These are phyloP conservation scores for Ramaria sp. DNA, from an alignment of 768 basidiomycete species.

Conservation along the genomic window DNA sequence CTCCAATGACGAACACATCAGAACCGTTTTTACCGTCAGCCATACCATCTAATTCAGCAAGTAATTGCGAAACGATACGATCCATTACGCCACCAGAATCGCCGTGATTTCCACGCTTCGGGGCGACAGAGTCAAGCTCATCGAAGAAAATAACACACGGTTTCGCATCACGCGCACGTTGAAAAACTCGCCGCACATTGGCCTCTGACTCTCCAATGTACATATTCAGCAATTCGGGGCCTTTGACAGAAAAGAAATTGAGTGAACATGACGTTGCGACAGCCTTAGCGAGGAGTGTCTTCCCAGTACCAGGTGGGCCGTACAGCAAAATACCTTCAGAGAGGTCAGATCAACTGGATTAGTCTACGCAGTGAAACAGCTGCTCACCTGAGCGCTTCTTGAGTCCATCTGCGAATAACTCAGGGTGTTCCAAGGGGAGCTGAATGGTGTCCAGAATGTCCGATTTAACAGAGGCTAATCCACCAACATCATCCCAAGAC, in stretches of 20 bases:
- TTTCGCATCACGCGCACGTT: slow-evolving; percentile 80
- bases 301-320: slow-evolving; percentile 93
- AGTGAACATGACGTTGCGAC: slow-evolving; percentile 91
- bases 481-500: slow-evolving; percentile 96
- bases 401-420: slow-evolving; percentile 79
- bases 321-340: slow-evolving; percentile 74
- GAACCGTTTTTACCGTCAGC: slow-evolving; percentile 43
- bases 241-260: slow-evolving; percentile 97
- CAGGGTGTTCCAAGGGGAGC: slow-evolving; percentile 81
- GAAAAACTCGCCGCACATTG: slow-evolving; percentile 89
- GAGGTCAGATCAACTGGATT: neutral
- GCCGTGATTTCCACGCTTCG: slow-evolving; percentile 88
- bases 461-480: slow-evolving; percentile 72
- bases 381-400: slow-evolving; percentile 87
- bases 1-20: slow-evolving; percentile 90
- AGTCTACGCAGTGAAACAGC: neutral
- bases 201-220: slow-evolving; percentile 98
- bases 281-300: slow-evolving; percentile 90
- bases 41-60: slow-evolving; percentile 93
- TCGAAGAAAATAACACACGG: slow-evolving; percentile 98
- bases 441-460: slow-evolving; percentile 97
- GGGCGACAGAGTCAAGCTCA: slow-evolving; percentile 90
- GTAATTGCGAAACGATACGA: slow-evolving; percentile 86
- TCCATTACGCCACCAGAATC: slow-evolving; percentile 99
- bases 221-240: slow-evolving; percentile 94